Evolutionary conservation across 148 eudicot genomes (phyloP), one percentile per base, ranked within the genome.

Genomic region (Fagopyrum esculentum): DNA sequence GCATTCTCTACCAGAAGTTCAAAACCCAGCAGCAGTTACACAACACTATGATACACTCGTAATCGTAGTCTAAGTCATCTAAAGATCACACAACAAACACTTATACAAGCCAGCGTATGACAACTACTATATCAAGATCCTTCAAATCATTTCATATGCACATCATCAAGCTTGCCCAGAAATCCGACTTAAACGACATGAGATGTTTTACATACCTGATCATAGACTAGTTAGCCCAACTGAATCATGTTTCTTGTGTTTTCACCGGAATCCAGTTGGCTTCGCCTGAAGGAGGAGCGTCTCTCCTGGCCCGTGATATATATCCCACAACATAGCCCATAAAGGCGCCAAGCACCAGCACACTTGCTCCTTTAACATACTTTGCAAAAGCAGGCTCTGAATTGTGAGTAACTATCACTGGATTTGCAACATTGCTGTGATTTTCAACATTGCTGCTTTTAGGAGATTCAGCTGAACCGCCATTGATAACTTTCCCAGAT

Each of bases 261-360:
- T 89, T 91, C 74, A 93, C 90, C 17, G 90, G 90, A 71, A 81
- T 77, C 97, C 97, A 93, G 45, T 59, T 80, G 40, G 76, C 76
- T 26, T 73, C 79, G 15, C 73, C 77, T 17, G 78, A 80, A 12
- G 76, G 52, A 44, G 75, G 59, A 75, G 75, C 76, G 50, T 84
- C 80, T 81, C 78, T 85, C 78, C 82, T 81, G 15, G 84, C 76
- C 54, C 80, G 93, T 8, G 91, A 81, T 61, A 86, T 57, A 50
- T 86, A 87, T 55, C 98, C 96, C 4, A 90, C 35, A 72, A 91
- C 73, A 68, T 91, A 90, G 19, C 98, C 98, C 13, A 87, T 48
- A 73, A 91, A 83, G 60, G 86, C 89, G 43, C 97, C 90, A 22
- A 94, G 84, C 30, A 88, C 75, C 52, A 94, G 81, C 11, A 94